phyloP scores from a whole-genome alignment of 805 yeast genomes.

The Wickerhamiella galacta region DNA sequence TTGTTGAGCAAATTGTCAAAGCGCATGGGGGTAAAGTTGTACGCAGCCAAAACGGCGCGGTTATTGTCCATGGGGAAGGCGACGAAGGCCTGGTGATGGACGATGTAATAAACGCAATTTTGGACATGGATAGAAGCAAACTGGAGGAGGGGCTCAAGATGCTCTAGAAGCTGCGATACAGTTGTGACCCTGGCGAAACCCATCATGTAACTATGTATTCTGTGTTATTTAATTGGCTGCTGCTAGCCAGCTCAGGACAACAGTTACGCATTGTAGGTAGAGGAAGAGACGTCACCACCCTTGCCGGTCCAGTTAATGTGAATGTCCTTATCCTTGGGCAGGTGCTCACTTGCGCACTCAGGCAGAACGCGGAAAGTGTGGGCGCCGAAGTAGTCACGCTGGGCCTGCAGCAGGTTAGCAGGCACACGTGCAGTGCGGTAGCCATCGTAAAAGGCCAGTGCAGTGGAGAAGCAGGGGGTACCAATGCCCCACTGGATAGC shows the following conservation, averaged over 20 bases:
- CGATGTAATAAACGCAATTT: constrained; percentile 10
- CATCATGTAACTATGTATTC: too few relatives aligned
- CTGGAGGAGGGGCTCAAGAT: too few relatives aligned
- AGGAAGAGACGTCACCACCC: constrained; percentile 95
- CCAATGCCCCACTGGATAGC: constrained; percentile 83
- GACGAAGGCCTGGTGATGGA: constrained; percentile 8
- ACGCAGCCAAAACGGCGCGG: background rate
- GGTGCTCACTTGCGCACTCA: constrained; percentile 55
- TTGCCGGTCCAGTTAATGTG: constrained; percentile 99
- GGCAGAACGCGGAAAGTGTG: constrained; percentile 95
- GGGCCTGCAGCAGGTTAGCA: constrained; percentile 97
- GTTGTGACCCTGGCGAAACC: too few relatives aligned
- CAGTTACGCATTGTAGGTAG: constrained; percentile 92
- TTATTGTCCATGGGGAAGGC: constrained; percentile 7
- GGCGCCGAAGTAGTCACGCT: constrained; percentile 99
- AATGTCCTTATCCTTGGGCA: constrained; percentile 68
- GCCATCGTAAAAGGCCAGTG: constrained; percentile 95
- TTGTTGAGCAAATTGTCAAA: constrained; percentile 37
- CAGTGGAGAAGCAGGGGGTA: constrained; percentile 95
- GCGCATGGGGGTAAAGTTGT: constrained; percentile 38
- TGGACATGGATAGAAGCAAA: constrained; percentile 13
- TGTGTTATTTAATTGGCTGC: too few relatives aligned
- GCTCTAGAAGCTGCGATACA: too few relatives aligned
- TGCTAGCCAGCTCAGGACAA: too few relatives aligned
- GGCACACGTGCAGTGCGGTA: constrained; percentile 92